A percentile compares a stretch with the other conserved stretches of the same genome.
These are phyloP conservation scores for Hortiboletus flavorubellus DNA, from an alignment of 768 basidiomycete genomes.

Conservation along the genomic window DNA sequence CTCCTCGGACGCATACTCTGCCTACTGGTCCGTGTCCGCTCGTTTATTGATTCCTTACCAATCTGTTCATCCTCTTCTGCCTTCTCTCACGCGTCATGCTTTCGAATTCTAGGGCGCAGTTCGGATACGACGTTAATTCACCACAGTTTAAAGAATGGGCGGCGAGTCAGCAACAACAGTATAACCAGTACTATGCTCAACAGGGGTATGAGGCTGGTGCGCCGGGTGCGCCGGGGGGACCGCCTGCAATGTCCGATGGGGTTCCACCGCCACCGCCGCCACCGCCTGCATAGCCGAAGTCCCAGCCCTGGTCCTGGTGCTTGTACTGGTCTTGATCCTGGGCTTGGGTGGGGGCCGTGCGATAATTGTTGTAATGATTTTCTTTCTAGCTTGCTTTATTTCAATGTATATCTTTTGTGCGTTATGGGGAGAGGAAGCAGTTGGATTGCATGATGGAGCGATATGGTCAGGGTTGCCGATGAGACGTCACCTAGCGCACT, in stretches of 20 bases:
- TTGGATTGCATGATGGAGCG: too few relatives aligned
- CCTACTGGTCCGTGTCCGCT: conserved; percentile 49
- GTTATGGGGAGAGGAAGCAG: not conserved
- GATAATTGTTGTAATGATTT: conserved; percentile 20
- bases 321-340: conserved; percentile 1
- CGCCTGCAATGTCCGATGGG: conserved; percentile 24
- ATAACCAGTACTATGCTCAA: conserved; percentile 69
- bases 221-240: conserved; percentile 18
- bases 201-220: conserved; percentile 42
- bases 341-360: not conserved
- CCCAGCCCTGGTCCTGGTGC: not conserved
- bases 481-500: too few relatives aligned
- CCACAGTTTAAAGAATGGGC: conserved; percentile 80
- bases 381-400: conserved; percentile 29
- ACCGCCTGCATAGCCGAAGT: conserved; percentile 22
- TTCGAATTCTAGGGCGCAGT: conserved; percentile 58
- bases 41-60: not conserved
- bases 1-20: conserved; percentile 52
- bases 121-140: conserved; percentile 85
- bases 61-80: not conserved
- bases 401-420: conserved; percentile 29
- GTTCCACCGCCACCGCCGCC: conserved; percentile 18
- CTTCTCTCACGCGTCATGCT: not conserved
- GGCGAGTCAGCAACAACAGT: conserved; percentile 61
- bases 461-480: too few relatives aligned